Evolutionary conservation across 1,284 basidiomycete species (phyloP).

Genomic region (Leccinum cinnamomeum): DNA sequence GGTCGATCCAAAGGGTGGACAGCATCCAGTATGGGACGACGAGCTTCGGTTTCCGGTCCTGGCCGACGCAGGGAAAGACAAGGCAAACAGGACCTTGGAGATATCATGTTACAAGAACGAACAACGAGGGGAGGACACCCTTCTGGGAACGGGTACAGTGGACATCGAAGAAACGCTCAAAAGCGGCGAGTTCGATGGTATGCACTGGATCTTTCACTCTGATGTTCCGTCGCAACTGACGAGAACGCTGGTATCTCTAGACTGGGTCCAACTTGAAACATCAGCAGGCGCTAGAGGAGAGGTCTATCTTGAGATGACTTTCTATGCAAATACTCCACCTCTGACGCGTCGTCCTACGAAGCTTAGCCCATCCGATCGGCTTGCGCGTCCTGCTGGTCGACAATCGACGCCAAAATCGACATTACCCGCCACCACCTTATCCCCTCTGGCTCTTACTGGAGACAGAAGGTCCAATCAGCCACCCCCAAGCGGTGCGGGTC

Average conservation of each 20-base stretch:
- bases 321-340: slow-evolving; percentile 50
- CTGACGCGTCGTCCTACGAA: slow-evolving; percentile 47
- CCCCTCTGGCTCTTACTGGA: not conserved
- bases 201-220: slow-evolving; percentile 19
- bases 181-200: slow-evolving; percentile 77
- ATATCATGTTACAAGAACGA: slow-evolving; percentile 68
- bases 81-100: slow-evolving; percentile 52
- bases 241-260: slow-evolving; percentile 36
- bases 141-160: slow-evolving; percentile 60
- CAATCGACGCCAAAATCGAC: slow-evolving; percentile 8
- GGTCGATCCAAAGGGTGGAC: slow-evolving; percentile 69
- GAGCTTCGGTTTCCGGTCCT: slow-evolving; percentile 63
- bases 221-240: slow-evolving; percentile 12
- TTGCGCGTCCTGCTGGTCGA: slow-evolving; percentile 33
- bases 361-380: slow-evolving; percentile 44
- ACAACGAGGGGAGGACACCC: slow-evolving; percentile 50
- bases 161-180: slow-evolving; percentile 66
- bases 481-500: not conserved
- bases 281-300: slow-evolving; percentile 62
- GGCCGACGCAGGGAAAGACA: slow-evolving; percentile 39
- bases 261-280: slow-evolving; percentile 64
- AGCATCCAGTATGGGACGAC: slow-evolving; percentile 76
- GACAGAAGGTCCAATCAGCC: slow-evolving; percentile 19
- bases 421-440: slow-evolving; percentile 5
- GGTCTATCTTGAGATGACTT: slow-evolving; percentile 79